Evolutionary conservation across 805 yeast species (phyloP).

Genomic region (Suhomyces pyralidae): DNA sequence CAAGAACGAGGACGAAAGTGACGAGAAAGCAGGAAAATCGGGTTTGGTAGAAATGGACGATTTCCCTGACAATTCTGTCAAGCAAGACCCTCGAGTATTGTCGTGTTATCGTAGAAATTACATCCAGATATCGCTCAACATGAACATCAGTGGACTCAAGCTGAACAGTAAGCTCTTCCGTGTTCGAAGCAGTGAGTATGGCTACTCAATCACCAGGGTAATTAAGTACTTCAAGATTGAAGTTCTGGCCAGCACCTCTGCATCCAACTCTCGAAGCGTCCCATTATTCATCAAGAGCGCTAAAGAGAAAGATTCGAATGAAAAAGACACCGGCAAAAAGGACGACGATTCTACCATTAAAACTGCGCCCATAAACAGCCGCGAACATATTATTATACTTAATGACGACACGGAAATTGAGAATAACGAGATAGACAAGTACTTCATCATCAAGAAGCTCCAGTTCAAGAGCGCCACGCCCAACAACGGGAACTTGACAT

Average conservation of each 20-base stretch:
- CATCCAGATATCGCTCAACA: conserved; percentile 32
- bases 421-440: conserved; percentile 25
- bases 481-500: conserved; percentile 45
- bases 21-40: neutral
- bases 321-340: conserved; percentile 4
- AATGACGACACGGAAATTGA: conserved; percentile 20
- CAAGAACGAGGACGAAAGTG: neutral
- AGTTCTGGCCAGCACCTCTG: conserved; percentile 34
- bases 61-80: conserved; percentile 7
- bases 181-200: conserved; percentile 33
- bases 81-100: conserved; percentile 34
- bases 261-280: conserved; percentile 26
- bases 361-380: conserved; percentile 16
- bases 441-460: conserved; percentile 36
- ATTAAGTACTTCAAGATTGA: conserved; percentile 38
- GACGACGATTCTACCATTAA: conserved; percentile 10
- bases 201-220: conserved; percentile 35
- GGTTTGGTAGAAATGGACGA: neutral
- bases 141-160: conserved; percentile 27
- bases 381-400: conserved; percentile 25
- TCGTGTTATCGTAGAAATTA: conserved; percentile 46
- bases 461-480: conserved; percentile 54
- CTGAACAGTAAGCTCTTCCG: conserved; percentile 26
- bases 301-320: conserved; percentile 4
- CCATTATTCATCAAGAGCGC: conserved; percentile 26